Conservation (phyloP, 2,329 filamentous ascomycete species). For the Tolypocladium cylindrosporum region DNA sequence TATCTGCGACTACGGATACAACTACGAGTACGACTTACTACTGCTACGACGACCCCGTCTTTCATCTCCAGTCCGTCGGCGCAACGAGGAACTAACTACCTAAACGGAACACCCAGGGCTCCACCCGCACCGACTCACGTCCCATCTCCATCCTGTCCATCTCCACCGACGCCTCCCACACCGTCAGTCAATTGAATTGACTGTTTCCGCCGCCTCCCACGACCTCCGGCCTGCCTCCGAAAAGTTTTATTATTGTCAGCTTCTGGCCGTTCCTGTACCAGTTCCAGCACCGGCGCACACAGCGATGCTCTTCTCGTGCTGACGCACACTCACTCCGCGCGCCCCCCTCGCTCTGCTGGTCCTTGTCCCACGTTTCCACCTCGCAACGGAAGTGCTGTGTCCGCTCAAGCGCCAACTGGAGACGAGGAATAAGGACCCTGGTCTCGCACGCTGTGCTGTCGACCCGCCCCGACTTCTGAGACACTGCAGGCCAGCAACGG, state of each 20-base stretch:
- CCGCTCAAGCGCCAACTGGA: constrained; percentile 6
- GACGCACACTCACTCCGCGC: constrained; percentile 9
- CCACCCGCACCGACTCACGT: constrained; percentile 7
- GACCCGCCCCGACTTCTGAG: constrained; percentile 9
- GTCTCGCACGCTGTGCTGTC: not conserved
- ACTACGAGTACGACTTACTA: not conserved
- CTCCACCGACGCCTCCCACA: constrained; percentile 1
- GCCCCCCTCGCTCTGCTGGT: constrained; percentile 5
- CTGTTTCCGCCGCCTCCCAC: constrained; percentile 7
- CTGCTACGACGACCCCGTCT: not conserved
- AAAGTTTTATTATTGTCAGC: constrained; percentile 16
- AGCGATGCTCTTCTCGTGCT: not conserved
- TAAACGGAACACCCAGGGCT: not conserved
- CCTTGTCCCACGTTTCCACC: constrained; percentile 5
- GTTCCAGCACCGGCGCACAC: not conserved
- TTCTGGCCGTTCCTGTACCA: not conserved
- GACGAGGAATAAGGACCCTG: constrained; percentile 7
- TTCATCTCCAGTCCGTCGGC: not conserved
- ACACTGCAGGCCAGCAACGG: constrained; percentile 5
- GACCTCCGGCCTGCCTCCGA: constrained; percentile 17
- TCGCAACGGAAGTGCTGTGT: constrained; percentile 5
- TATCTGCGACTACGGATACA: not conserved
- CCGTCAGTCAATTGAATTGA: constrained; percentile 5
- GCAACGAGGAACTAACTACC: constrained; percentile 1
- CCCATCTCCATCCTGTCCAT: not conserved